phyloP scores from a whole-genome alignment of 2,329 filamentous ascomycete species.

The Penicillium hesseltinei region DNA sequence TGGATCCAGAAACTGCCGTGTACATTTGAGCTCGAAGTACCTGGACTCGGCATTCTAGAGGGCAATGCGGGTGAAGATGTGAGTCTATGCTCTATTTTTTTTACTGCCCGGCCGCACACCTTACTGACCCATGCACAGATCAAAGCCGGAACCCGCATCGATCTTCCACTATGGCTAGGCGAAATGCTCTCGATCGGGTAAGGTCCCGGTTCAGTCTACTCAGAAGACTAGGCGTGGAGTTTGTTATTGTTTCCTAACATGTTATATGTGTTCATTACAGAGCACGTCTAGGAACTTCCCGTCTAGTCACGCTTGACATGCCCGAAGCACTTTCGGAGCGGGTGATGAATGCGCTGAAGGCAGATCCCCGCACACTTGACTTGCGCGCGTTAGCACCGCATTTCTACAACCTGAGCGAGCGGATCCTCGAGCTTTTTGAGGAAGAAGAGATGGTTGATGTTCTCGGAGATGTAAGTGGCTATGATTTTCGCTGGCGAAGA shows the following conservation, averaged over 20 bases:
- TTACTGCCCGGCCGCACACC: background rate
- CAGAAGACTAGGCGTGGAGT: background rate
- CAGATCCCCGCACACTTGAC: slow-evolving; percentile 82
- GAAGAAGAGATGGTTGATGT: slow-evolving; percentile 78
- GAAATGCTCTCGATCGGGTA: slow-evolving; percentile 71
- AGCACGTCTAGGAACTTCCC: slow-evolving; percentile 47
- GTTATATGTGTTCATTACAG: slow-evolving; percentile 19
- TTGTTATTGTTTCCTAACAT: background rate
- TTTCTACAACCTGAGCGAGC: slow-evolving; percentile 81
- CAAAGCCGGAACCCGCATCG: slow-evolving; percentile 74
- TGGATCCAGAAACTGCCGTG: slow-evolving; percentile 79
- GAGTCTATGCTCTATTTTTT: slow-evolving; percentile 27
- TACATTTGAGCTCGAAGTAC: slow-evolving; percentile 87
- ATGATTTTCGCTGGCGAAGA: background rate
- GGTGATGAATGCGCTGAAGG: slow-evolving; percentile 85
- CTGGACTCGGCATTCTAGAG: slow-evolving; percentile 83
- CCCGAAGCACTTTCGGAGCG: slow-evolving; percentile 73
- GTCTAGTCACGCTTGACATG: slow-evolving; percentile 76
- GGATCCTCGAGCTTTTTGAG: slow-evolving; percentile 87
- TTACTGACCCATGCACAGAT: slow-evolving; percentile 50
- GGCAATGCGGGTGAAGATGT: slow-evolving; percentile 67
- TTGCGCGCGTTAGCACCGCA: slow-evolving; percentile 78
- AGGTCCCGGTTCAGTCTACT: slow-evolving; percentile 9
- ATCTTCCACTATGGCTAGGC: slow-evolving; percentile 88
- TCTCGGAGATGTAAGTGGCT: slow-evolving; percentile 51